Evolutionary conservation across 1,139 yeast genomes (phyloP).

Genomic region (Diutina siamensis): DNA sequence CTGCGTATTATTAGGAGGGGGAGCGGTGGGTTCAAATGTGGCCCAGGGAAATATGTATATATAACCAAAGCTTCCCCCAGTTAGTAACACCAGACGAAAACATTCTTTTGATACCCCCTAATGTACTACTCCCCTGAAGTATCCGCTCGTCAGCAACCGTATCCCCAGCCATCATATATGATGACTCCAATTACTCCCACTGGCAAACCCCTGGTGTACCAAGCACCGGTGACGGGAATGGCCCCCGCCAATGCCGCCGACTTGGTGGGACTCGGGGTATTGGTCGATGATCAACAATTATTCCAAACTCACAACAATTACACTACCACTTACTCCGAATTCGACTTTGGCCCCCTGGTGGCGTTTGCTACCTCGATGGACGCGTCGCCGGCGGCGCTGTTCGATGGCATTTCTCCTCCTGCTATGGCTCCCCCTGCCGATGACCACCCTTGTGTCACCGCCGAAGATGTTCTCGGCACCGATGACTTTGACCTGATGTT

Average conservation of each 20-base stretch:
- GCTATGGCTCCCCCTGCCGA: not conserved
- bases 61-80: not conserved
- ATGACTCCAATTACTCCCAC: conserved; percentile 5
- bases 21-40: not conserved
- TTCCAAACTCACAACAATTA: not conserved
- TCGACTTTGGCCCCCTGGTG: not conserved
- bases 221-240: not conserved
- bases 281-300: not conserved
- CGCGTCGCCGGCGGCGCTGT: not conserved
- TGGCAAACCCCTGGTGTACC: not conserved
- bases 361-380: not conserved
- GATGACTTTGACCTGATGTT: conserved; percentile 1
- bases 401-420: not conserved
- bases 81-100: not conserved
- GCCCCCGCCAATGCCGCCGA: no score
- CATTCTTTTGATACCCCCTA: not conserved
- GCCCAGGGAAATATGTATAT: no score
- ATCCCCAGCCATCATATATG: conserved; percentile 1
- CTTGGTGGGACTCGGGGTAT: conserved; percentile 1
- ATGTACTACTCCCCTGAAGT: conserved; percentile 3
- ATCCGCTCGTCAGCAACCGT: not conserved
- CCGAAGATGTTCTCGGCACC: not conserved
- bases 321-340: not conserved
- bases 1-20: not conserved
- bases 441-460: not conserved